Conservation (phyloP, 352 stramenopile genomes). For the Aphanomyces astaci region DNA sequence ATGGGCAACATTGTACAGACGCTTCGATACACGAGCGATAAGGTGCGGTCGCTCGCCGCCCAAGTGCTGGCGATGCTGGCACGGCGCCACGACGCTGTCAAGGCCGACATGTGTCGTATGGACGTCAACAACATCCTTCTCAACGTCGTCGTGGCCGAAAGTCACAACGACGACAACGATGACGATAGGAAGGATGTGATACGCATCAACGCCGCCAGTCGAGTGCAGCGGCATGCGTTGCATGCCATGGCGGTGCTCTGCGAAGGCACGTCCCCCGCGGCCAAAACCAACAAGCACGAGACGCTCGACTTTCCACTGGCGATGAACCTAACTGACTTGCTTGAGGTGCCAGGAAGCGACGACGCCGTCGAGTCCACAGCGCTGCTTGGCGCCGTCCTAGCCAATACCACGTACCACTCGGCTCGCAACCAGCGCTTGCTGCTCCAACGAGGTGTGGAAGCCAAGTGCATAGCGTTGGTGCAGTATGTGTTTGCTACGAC, state of each 20-base stretch:
- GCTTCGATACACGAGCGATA: neutral
- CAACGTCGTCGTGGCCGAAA: conserved; percentile 7
- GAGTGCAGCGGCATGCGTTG: conserved; percentile 26
- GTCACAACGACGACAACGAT: neutral
- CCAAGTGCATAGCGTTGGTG: conserved; percentile 30
- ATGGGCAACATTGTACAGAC: conserved; percentile 18
- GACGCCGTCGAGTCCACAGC: conserved; percentile 33
- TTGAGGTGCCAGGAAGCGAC: conserved; percentile 30
- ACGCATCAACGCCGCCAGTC: neutral
- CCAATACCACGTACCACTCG: conserved; percentile 35
- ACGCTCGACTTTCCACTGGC: conserved; percentile 31
- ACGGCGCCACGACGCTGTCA: conserved; percentile 6
- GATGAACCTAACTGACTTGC: conserved; percentile 32
- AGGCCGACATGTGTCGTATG: conserved; percentile 18
- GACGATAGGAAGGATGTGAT: neutral
- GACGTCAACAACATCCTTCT: conserved; percentile 22
- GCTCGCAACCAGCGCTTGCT: conserved; percentile 42
- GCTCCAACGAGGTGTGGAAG: conserved; percentile 27
- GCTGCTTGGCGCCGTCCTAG: conserved; percentile 41
- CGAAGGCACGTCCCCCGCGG: conserved; percentile 25
- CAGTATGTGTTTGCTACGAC: conserved; percentile 34
- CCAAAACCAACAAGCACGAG: conserved; percentile 49
- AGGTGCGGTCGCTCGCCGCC: conserved; percentile 13
- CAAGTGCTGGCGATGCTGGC: conserved; percentile 16
- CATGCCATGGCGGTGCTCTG: conserved; percentile 47